These are phyloP conservation scores for Claviceps fusiformis DNA, from an alignment of 2,329 filamentous ascomycete genomes.

Conservation along the genomic window DNA sequence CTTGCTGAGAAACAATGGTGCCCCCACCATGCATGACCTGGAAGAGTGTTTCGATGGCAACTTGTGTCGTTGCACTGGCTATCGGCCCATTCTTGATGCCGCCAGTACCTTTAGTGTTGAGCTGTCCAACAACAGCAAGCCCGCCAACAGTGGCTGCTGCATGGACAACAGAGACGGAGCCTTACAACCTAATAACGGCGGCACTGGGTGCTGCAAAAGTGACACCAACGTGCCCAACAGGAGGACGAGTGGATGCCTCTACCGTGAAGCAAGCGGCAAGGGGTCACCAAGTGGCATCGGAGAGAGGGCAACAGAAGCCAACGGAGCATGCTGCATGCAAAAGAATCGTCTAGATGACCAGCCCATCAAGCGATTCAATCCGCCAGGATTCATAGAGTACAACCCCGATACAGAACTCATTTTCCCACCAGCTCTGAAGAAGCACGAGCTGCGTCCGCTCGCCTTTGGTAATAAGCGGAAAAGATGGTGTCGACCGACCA, in stretches of 20 bases:
- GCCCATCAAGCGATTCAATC: slow-evolving; percentile 57
- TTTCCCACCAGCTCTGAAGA: slow-evolving; percentile 75
- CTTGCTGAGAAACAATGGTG: slow-evolving; percentile 68
- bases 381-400: slow-evolving; percentile 88
- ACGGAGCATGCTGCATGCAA: slow-evolving; percentile 56
- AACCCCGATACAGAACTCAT: slow-evolving; percentile 90
- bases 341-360: slow-evolving; percentile 34
- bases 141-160: slow-evolving; percentile 1
- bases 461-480: slow-evolving; percentile 92
- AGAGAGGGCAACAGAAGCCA: neutral
- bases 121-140: slow-evolving; percentile 8
- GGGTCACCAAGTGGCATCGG: neutral
- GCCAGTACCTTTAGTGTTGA: slow-evolving; percentile 72
- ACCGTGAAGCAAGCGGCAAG: neutral
- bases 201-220: slow-evolving; percentile 30
- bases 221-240: slow-evolving; percentile 17
- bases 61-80: slow-evolving; percentile 88
- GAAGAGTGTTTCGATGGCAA: slow-evolving; percentile 98
- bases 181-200: neutral
- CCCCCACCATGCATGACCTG: slow-evolving; percentile 66
- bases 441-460: slow-evolving; percentile 67
- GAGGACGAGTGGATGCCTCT: neutral
- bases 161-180: neutral
- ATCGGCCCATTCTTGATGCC: slow-evolving; percentile 84
- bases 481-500: slow-evolving; percentile 84